Conservation (phyloP, 1,139 yeast species). For the Pneumocystis sp. region DNA sequence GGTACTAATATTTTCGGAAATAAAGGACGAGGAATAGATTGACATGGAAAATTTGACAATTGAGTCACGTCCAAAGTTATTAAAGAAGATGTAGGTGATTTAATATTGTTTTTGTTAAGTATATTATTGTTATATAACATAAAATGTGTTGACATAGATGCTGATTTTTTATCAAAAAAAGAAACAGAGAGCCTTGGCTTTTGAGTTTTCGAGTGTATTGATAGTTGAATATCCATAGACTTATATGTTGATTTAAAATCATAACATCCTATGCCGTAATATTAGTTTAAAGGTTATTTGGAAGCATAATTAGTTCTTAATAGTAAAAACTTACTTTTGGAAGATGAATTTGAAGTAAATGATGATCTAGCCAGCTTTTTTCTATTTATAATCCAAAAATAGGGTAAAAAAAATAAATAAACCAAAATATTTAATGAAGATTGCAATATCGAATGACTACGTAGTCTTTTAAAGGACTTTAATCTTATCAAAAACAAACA, state of each 20-base stretch:
- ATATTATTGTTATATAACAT: background rate
- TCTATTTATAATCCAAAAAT: background rate
- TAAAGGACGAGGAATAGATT: background rate
- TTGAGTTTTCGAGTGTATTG: background rate
- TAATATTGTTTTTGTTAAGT: background rate
- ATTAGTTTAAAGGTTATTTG: background rate
- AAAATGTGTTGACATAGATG: background rate
- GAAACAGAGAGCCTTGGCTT: background rate
- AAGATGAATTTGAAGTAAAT: background rate
- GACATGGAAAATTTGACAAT: background rate
- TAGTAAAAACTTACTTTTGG: background rate
- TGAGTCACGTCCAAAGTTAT: background rate
- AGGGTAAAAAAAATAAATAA: background rate
- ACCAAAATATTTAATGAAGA: background rate
- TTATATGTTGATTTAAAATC: background rate
- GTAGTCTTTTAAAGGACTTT: background rate
- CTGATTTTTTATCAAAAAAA: background rate
- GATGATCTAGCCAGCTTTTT: background rate
- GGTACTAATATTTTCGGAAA: constrained; percentile 20
- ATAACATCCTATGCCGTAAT: background rate
- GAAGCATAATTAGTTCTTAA: background rate
- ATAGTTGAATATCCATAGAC: background rate
- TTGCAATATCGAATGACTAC: background rate
- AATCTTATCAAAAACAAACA: background rate
- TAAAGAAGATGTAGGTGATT: background rate